These are phyloP conservation scores for Pezicula carpinea DNA, from an alignment of 2,329 filamentous ascomycete genomes.

Conservation along the genomic window DNA sequence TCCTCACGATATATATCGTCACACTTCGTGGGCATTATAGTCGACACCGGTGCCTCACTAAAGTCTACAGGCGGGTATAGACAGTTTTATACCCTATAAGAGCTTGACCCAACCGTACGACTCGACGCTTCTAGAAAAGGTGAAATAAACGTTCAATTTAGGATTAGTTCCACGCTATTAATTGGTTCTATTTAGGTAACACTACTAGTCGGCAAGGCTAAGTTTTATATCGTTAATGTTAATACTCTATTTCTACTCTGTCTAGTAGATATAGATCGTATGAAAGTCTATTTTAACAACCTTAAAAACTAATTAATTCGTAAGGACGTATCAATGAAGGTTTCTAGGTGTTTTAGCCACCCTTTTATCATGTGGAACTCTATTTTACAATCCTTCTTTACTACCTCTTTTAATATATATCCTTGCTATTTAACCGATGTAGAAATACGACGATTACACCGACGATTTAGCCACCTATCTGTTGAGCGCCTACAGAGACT, in stretches of 20 bases:
- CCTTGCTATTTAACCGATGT: not conserved
- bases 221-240: conserved; percentile 1
- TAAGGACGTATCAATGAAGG: too few species aligned
- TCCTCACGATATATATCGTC: too few species aligned
- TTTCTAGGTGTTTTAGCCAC: not conserved
- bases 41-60: too few species aligned
- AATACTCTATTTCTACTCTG: conserved; percentile 7
- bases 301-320: conserved; percentile 1
- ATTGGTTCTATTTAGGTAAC: not conserved
- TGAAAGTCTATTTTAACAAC: conserved; percentile 5
- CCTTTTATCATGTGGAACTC: conserved; percentile 2
- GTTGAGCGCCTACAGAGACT: not conserved
- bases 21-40: too few species aligned
- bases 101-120: too few species aligned
- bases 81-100: too few species aligned
- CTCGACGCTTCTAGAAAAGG: not conserved
- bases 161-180: conserved; percentile 1
- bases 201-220: not conserved
- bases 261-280: conserved; percentile 4
- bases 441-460: conserved; percentile 3
- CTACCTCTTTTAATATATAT: not conserved
- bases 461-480: not conserved
- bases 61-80: too few species aligned
- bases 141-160: conserved; percentile 3
- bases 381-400: not conserved